phyloP scores from a whole-genome alignment of 179 eudicot genomes.

The Patellifolia procumbens region DNA sequence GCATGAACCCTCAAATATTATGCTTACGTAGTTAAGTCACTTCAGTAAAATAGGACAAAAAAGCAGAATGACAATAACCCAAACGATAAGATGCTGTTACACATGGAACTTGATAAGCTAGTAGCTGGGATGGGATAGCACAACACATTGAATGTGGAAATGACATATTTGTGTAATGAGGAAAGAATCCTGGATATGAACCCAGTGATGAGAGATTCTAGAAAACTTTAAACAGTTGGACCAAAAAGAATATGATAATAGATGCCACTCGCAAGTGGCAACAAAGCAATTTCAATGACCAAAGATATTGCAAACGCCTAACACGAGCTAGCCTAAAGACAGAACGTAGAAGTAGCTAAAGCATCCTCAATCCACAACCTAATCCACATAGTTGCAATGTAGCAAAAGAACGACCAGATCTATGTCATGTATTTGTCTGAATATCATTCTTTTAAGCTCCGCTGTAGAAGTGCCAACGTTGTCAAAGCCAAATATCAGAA shows the following conservation, averaged over 20 bases:
- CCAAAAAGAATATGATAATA: neutral
- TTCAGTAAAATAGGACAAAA: neutral
- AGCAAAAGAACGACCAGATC: neutral
- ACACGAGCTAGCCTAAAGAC: neutral
- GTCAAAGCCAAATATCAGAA: neutral
- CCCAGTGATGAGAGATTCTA: neutral
- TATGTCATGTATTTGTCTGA: neutral
- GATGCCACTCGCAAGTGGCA: neutral
- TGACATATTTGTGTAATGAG: too few relatives aligned
- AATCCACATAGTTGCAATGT: neutral
- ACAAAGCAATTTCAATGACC: neutral
- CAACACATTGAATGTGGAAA: neutral
- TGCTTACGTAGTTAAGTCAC: too few relatives aligned
- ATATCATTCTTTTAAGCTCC: neutral
- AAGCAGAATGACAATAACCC: too few relatives aligned
- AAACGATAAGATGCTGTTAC: neutral
- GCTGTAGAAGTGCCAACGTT: neutral
- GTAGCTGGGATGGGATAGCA: neutral
- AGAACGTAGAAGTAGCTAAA: neutral
- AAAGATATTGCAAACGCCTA: neutral
- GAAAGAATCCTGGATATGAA: neutral
- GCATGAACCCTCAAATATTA: neutral
- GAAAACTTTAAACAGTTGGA: neutral
- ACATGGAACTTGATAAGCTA: neutral
- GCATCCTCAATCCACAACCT: neutral